A percentile compares a stretch with the other conserved stretches of the same genome.
Evolutionary conservation across 441 rosid genomes (phyloP).

Genomic region (Melianthus villosus): DNA sequence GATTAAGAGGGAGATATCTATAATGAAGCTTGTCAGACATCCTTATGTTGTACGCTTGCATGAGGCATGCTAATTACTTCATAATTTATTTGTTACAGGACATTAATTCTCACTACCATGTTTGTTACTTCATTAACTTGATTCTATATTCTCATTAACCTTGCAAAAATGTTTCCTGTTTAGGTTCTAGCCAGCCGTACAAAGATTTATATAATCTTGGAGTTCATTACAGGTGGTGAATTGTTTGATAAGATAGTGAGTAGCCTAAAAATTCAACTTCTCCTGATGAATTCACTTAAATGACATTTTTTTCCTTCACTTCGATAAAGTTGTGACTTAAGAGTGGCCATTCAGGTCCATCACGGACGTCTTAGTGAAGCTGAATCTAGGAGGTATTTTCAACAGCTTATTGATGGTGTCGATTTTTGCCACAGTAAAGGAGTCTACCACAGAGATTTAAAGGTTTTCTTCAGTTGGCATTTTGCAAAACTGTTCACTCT

Average conservation of each 20-base stretch:
- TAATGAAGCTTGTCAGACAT: slow-evolving; percentile 93
- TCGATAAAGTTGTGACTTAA: too few species aligned
- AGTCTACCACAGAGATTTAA: slow-evolving; percentile 87
- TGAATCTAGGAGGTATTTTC: slow-evolving; percentile 68
- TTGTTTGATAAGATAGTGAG: slow-evolving; percentile 79
- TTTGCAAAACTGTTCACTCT: too few species aligned
- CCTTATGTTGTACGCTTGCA: slow-evolving; percentile 66
- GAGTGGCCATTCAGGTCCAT: slow-evolving; percentile 37
- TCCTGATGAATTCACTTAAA: too few species aligned
- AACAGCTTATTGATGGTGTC: slow-evolving; percentile 81
- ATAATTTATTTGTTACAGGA: too few species aligned
- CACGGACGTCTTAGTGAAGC: slow-evolving; percentile 51
- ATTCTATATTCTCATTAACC: background rate
- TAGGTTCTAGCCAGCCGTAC: slow-evolving; percentile 73
- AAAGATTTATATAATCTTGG: slow-evolving; percentile 72
- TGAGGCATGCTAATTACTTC: slow-evolving; percentile 50
- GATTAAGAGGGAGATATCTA: slow-evolving; percentile 89
- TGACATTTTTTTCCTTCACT: too few species aligned
- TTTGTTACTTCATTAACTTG: too few species aligned
- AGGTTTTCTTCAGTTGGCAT: too few species aligned
- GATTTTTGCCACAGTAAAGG: slow-evolving; percentile 76
- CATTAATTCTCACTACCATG: too few species aligned
- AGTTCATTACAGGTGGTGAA: slow-evolving; percentile 86
- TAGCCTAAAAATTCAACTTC: background rate
- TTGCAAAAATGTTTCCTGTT: slow-evolving; percentile 4